Evolutionary conservation across 805 yeast genomes (phyloP), one percentile per base, ranked within the genome.

Genomic region (Kuraishia floccosa): DNA sequence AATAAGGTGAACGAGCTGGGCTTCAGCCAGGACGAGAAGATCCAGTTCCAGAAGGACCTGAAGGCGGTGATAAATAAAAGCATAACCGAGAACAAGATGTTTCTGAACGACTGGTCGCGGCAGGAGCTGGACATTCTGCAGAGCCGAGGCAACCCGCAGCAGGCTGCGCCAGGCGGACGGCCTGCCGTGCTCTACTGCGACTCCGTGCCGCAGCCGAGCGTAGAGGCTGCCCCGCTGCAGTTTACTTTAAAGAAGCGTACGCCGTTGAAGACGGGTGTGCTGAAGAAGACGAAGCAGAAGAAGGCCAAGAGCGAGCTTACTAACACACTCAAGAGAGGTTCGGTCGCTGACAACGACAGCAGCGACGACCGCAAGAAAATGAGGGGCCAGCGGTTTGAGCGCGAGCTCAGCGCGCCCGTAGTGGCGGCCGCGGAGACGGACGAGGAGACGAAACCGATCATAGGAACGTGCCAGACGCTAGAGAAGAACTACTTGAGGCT

Each of bases 401-500:
- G 43, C 18, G 62, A 47, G 33, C 39, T 44, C 9, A 39, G 38
- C 13, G 35, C 36, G 1, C 44, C 50, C 3, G 35, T 9, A 16
- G 17, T n/a, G 13, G 26, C 5, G 11, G 12, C 12, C n/a, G 12
- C 25, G 13, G 24, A 11, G 25, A 12, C 5, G 14, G 23, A 23
- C 3, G 26, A 30, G 32, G 8, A 22, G 20, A 15, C 29, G 19
- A 26, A 28, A 12, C 54, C 59, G 9, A 45, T 71, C 8, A 41
- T 79, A 8, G 98, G 98, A 1, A 63, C 70, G 2, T 67, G 80
- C 44, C 63, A 64, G 31, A 60, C 48, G 2, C 49, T 89, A 16
- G 96, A 86, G 42, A 91, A 89, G 51, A 60, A 71, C 27, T 89
- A 86, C 48, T 56, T 85, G 16, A 65, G 97, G 37, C 57, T 91